Percentiles rank a stretch among this genome's conserved stretches.
These are phyloP conservation scores for Pseudoperonospora humuli DNA, from an alignment of 352 stramenopile genomes.

Conservation along the genomic window DNA sequence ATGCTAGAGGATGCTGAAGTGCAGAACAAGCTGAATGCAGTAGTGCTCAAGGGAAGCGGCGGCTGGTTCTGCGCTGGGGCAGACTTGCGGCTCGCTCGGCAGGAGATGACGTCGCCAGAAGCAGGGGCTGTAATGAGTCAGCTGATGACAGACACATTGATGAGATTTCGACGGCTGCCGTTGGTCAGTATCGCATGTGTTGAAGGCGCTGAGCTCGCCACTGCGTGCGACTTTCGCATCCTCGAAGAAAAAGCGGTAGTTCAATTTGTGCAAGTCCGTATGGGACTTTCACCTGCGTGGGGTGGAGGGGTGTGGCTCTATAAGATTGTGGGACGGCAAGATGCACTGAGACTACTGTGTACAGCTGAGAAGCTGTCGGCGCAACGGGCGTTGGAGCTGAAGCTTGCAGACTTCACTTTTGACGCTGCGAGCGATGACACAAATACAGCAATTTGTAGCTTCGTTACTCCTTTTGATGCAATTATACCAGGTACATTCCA, in stretches of 20 bases:
- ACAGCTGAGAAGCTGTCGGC: conserved; percentile 52
- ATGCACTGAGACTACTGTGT: conserved; percentile 64
- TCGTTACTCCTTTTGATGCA: conserved; percentile 43
- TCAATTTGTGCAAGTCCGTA: conserved; percentile 77
- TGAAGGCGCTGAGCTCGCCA: conserved; percentile 77
- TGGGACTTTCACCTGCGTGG: conserved; percentile 83
- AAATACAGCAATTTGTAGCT: conserved; percentile 29
- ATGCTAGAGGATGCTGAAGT: conserved; percentile 48
- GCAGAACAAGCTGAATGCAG: conserved; percentile 45
- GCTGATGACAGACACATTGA: conserved; percentile 72
- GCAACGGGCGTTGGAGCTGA: conserved; percentile 39
- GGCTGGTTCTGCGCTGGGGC: conserved; percentile 83
- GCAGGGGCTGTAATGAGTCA: conserved; percentile 56
- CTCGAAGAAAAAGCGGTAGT: conserved; percentile 54
- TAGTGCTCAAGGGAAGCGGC: conserved; percentile 45
- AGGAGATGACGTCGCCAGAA: conserved; percentile 63
- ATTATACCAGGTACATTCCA: conserved; percentile 37
- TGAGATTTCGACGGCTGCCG: conserved; percentile 59
- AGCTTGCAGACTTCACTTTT: conserved; percentile 63
- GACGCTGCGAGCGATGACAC: conserved; percentile 22
- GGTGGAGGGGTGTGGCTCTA: conserved; percentile 68
- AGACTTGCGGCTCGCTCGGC: conserved; percentile 69
- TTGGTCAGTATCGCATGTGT: conserved; percentile 74
- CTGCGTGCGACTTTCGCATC: conserved; percentile 77
- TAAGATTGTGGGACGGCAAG: conserved; percentile 67